Conservation (phyloP, 495 filamentous ascomycete species). For the Cryomyces antarcticus region DNA sequence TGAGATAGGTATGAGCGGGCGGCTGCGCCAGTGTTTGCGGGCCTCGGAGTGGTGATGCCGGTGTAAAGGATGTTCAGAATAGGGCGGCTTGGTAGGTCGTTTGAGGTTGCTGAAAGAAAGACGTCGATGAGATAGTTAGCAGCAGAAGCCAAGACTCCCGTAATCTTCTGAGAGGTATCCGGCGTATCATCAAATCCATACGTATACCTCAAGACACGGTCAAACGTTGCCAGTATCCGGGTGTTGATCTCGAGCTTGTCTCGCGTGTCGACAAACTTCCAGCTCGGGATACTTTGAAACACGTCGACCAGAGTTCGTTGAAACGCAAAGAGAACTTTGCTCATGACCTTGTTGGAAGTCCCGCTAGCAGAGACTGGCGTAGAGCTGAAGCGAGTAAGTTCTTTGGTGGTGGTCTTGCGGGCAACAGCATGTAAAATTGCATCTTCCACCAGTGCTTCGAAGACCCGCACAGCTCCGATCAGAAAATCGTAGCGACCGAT, state of each 20-base stretch:
- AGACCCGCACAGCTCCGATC: conserved; percentile 46
- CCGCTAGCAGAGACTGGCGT: conserved; percentile 40
- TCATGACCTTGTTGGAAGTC: conserved; percentile 56
- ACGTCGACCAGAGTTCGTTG: conserved; percentile 56
- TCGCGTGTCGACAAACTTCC: conserved; percentile 52
- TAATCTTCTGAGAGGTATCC: conserved; percentile 34
- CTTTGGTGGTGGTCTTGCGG: conserved; percentile 40
- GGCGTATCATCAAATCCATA: conserved; percentile 47
- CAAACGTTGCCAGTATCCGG: conserved; percentile 43
- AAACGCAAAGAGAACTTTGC: conserved; percentile 49
- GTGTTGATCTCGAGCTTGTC: conserved; percentile 41
- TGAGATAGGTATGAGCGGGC: conserved; percentile 23
- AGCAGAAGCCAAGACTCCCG: conserved; percentile 42
- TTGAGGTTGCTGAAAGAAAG: conserved; percentile 47
- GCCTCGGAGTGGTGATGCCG: conserved; percentile 42
- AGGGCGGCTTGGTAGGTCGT: conserved; percentile 54
- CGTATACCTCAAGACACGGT: conserved; percentile 45
- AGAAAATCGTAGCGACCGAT: conserved; percentile 61
- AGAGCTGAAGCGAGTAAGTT: conserved; percentile 29
- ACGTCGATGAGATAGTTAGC: conserved; percentile 57
- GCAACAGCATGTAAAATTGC: conserved; percentile 49
- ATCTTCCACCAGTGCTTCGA: conserved; percentile 56
- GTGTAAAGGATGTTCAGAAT: conserved; percentile 50
- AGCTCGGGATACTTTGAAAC: conserved; percentile 59
- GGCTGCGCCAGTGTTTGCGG: conserved; percentile 15